A percentile compares a stretch with the other conserved stretches of the same genome.
Conservation (phyloP, 2,329 filamentous ascomycete genomes). For the Exophiala lecanii-corni region DNA sequence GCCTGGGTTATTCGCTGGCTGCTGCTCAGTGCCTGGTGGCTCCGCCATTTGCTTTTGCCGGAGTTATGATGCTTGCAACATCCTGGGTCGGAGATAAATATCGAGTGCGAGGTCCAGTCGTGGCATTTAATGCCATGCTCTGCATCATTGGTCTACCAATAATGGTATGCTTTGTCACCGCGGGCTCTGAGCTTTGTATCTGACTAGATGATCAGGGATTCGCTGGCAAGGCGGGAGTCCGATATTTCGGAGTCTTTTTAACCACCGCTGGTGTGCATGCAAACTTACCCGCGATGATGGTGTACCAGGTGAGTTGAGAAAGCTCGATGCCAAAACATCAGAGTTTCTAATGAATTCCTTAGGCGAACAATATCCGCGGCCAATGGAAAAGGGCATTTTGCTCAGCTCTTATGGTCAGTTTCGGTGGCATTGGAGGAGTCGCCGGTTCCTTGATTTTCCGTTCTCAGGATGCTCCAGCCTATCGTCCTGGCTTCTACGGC, state of each 20-base stretch:
- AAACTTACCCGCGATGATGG: constrained; percentile 68
- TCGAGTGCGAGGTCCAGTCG: constrained; percentile 60
- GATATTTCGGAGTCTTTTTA: constrained; percentile 72
- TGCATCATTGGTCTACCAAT: constrained; percentile 54
- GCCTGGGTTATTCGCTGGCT: constrained; percentile 61
- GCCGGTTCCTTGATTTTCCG: constrained; percentile 68
- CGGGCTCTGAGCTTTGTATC: neutral
- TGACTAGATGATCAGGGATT: constrained; percentile 46
- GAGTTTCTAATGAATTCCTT: too few species aligned
- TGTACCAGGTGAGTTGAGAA: constrained; percentile 59
- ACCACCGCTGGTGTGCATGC: constrained; percentile 68
- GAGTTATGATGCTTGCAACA: constrained; percentile 54
- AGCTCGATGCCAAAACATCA: constrained; percentile 46
- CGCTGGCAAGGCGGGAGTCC: constrained; percentile 48
- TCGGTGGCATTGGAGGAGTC: constrained; percentile 63
- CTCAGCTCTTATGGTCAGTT: constrained; percentile 15
- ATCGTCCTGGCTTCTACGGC: constrained; percentile 33
- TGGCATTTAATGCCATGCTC: constrained; percentile 62
- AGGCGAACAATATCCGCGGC: constrained; percentile 81
- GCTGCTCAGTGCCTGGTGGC: constrained; percentile 67
- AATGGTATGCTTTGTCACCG: constrained; percentile 2
- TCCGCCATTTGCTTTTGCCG: constrained; percentile 61
- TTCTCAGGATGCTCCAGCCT: constrained; percentile 31
- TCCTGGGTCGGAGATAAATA: constrained; percentile 65
- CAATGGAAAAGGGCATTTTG: constrained; percentile 74